phyloP scores from a whole-genome alignment of 768 basidiomycete species.

The Tricholoma matsutake region DNA sequence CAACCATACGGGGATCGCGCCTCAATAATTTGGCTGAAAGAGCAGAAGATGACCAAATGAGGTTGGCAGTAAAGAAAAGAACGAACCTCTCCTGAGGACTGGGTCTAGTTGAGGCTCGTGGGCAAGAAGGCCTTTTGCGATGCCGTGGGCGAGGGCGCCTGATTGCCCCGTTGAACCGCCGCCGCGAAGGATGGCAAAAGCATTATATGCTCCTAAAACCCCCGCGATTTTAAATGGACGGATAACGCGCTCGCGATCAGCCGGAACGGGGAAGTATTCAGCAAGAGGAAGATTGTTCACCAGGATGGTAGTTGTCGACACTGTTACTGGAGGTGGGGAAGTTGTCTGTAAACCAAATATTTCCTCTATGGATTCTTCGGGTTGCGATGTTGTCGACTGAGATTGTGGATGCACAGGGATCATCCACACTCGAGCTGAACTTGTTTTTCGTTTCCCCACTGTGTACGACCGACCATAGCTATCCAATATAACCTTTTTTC shows the following conservation, averaged over 20 bases:
- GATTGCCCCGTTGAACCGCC: slow-evolving; percentile 93
- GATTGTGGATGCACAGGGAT: slow-evolving; percentile 50
- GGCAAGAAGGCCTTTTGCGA: slow-evolving; percentile 70
- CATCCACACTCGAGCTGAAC: slow-evolving; percentile 91
- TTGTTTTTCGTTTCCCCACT: slow-evolving; percentile 84
- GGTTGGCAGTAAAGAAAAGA: not conserved
- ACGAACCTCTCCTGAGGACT: slow-evolving; percentile 72
- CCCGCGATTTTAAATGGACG: slow-evolving; percentile 85
- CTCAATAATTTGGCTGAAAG: slow-evolving; percentile 74
- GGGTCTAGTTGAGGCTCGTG: slow-evolving; percentile 64
- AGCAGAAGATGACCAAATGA: slow-evolving; percentile 6
- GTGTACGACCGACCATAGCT: slow-evolving; percentile 82
- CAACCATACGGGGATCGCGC: slow-evolving; percentile 96
- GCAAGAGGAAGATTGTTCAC: slow-evolving; percentile 83
- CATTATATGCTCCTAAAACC: slow-evolving; percentile 79
- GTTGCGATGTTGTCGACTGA: slow-evolving; percentile 6
- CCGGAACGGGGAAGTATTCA: slow-evolving; percentile 70
- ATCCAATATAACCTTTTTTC: slow-evolving; percentile 64
- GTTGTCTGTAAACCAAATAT: slow-evolving; percentile 22
- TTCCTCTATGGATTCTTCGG: slow-evolving; percentile 25
- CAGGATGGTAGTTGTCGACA: slow-evolving; percentile 65
- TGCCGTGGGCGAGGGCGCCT: slow-evolving; percentile 78
- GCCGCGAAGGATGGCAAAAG: slow-evolving; percentile 72
- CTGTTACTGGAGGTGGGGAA: slow-evolving; percentile 18
- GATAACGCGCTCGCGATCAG: slow-evolving; percentile 78